Conservation (phyloP, 1,284 basidiomycete genomes). For the Moniliella sp. region DNA sequence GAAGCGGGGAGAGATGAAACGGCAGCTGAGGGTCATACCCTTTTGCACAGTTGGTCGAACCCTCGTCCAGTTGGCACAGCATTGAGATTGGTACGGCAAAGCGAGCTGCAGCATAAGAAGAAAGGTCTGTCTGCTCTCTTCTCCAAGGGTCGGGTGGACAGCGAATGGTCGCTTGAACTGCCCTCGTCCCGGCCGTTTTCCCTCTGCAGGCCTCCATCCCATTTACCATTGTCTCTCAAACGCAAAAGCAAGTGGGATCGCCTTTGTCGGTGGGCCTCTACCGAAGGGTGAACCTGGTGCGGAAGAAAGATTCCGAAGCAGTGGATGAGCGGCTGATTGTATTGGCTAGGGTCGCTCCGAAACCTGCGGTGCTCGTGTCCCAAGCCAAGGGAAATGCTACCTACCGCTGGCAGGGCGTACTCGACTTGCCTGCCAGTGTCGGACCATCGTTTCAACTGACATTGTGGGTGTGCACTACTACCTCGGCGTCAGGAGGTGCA, state of each 20-base stretch:
- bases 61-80: conserved; percentile 2
- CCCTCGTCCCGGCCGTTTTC: neutral
- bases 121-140: neutral
- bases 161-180: neutral
- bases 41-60: conserved; percentile 2
- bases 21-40: conserved; percentile 6
- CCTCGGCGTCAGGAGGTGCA: conserved; percentile 10
- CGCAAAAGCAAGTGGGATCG: neutral
- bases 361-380: neutral
- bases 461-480: conserved; percentile 15
- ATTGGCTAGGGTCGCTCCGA: neutral
- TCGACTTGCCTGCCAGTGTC: conserved; percentile 10
- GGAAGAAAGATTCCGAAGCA: too few species aligned
- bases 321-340: too few species aligned
- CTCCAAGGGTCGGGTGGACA: neutral
- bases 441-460: conserved; percentile 12
- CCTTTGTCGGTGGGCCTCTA: too few species aligned
- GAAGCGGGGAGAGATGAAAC: conserved; percentile 6
- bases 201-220: neutral
- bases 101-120: neutral
- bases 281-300: too few species aligned
- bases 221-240: neutral
- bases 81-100: conserved; percentile 1
- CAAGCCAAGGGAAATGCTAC: neutral
- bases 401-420: conserved; percentile 6